A percentile compares a stretch with the other conserved stretches of the same genome.
These are phyloP conservation scores for Nemania sp. DNA, from an alignment of 2,329 filamentous ascomycete genomes.

Conservation along the genomic window DNA sequence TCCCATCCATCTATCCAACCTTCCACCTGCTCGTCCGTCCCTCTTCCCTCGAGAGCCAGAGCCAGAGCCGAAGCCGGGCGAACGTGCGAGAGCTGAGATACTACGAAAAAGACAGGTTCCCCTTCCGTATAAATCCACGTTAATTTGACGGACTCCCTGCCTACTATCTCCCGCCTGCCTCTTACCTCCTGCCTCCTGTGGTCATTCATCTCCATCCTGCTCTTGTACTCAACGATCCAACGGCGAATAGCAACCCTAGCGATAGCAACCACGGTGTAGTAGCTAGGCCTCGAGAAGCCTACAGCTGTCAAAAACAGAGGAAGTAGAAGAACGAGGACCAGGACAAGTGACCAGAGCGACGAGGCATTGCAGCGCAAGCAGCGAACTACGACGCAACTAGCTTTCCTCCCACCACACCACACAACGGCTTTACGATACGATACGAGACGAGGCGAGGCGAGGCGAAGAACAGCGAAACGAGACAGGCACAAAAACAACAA, in stretches of 20 bases:
- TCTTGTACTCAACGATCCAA: background rate
- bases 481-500: slow-evolving; percentile 25
- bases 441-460: slow-evolving; percentile 15
- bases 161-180: background rate
- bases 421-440: slow-evolving; percentile 10
- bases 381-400: slow-evolving; percentile 16
- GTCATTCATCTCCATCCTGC: background rate
- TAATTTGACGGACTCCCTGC: slow-evolving; percentile 5
- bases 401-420: background rate
- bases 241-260: background rate
- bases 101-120: slow-evolving; percentile 14
- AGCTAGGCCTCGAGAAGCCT: slow-evolving; percentile 1
- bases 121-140: slow-evolving; percentile 6
- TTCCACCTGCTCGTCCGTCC: background rate
- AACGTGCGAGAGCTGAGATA: slow-evolving; percentile 6
- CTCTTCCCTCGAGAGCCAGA: background rate
- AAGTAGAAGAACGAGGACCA: background rate
- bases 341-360: background rate
- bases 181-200: background rate
- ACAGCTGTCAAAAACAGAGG: slow-evolving; percentile 5
- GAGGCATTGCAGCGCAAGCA: background rate
- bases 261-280: background rate
- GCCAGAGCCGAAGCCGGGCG: slow-evolving; percentile 18
- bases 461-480: slow-evolving; percentile 14
- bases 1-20: background rate